Percentiles rank a stretch among this genome's conserved stretches.
Evolutionary conservation across 164 flowering plant species (phyloP).

Genomic region (Tetracentron sinense): DNA sequence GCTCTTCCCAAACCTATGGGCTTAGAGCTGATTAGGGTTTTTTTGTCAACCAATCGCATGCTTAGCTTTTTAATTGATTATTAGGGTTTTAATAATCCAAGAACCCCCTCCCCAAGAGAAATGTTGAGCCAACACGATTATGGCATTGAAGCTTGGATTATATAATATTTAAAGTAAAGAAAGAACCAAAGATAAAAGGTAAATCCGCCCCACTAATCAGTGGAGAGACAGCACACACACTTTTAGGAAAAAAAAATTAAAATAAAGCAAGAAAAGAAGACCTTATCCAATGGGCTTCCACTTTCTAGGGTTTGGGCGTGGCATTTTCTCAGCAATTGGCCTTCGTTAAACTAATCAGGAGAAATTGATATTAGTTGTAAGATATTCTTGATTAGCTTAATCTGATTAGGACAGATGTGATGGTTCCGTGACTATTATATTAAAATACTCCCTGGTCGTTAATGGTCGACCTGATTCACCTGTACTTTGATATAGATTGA

Average conservation of each 20-base stretch:
- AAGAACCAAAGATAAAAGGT: too few relatives aligned
- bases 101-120: background rate
- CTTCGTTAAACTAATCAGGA: background rate
- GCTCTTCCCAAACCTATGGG: background rate
- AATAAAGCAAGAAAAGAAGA: background rate
- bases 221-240: slow-evolving; percentile 1
- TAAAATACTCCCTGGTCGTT: background rate
- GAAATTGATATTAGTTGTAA: too few relatives aligned
- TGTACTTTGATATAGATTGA: too few relatives aligned
- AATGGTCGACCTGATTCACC: too few relatives aligned
- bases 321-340: background rate
- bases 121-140: background rate
- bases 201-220: slow-evolving; percentile 1
- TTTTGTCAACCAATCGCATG: background rate
- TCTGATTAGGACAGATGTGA: background rate
- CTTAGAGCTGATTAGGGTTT: background rate
- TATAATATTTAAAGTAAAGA: too few relatives aligned
- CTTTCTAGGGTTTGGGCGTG: background rate
- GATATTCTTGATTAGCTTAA: background rate
- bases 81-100: too few relatives aligned
- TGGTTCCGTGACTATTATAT: background rate
- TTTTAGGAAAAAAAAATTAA: background rate
- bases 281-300: background rate
- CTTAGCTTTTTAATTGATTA: background rate
- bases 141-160: background rate